Evolutionary conservation across 2,329 filamentous ascomycete species (phyloP), one percentile per base, ranked within the genome.

Genomic region (Aspergillus floridensis): DNA sequence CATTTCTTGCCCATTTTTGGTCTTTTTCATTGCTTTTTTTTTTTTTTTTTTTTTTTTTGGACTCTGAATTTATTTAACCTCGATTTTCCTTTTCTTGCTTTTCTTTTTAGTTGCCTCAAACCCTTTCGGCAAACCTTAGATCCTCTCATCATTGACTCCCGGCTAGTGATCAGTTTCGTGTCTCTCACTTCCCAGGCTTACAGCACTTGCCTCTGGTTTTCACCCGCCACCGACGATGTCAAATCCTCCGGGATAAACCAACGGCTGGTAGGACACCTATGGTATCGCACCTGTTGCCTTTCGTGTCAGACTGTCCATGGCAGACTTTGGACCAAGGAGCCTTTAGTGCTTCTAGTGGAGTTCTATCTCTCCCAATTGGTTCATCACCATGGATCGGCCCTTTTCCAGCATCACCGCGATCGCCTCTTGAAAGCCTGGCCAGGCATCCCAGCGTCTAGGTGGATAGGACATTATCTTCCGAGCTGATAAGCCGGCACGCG

Each of bases 191-290:
- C 10, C 32, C 41, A 47, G 22, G 19, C 38, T 44, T 44, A 44
- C 38, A 44, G 16, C 38, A 19, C 38, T 44, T 44, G 38, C 38
- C 38, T 46, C 44, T 48, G 44, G n/a, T 41, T 16, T 32, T 21
- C 44, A 26, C 32, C 53, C 38, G 55, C 56, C 56, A 57, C 53
- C 49, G 46, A 51, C 29, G 50, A 35, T 47, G 56, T 44, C 53
- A 60, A 63, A 60, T 59, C 60, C 62, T 64, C 62, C 60, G 62
- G 63, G 56, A 51, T 53, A 29, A 49, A 52, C 38, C 38, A 52
- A 44, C 52, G 55, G 26, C 50, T 24, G 49, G 24, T 49, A 48
- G 32, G 50, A 56, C 55, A 56, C 56, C 38, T 47, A 54, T 62
- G 62, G 53, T 56, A 63, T 58, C 53, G 59, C 53, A 59, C 56